Conservation (phyloP, 2,329 filamentous ascomycete genomes). For the Claviceps arundinis region DNA sequence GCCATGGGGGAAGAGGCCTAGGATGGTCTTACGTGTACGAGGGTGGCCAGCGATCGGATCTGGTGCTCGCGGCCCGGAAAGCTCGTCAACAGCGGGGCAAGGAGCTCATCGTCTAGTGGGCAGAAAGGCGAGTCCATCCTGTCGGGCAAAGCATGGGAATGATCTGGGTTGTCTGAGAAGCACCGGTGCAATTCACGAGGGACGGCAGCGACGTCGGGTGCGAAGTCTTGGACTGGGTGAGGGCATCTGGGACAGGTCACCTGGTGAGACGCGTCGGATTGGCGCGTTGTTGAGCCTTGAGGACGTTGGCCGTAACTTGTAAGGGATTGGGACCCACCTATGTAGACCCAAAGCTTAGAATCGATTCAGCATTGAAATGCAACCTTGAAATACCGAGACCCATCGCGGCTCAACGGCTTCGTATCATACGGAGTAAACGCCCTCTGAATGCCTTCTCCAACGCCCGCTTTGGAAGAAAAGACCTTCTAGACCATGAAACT, state of each 20-base stretch:
- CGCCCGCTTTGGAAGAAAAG: no score
- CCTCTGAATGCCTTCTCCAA: no score
- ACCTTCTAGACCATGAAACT: no score
- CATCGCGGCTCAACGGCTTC: no score
- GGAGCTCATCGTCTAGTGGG: slow-evolving; percentile 37
- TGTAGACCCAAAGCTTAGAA: no score
- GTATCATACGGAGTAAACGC: background rate
- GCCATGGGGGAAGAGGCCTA: background rate
- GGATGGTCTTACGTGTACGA: slow-evolving; percentile 33
- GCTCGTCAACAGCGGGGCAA: slow-evolving; percentile 29
- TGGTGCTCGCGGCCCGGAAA: slow-evolving; percentile 48
- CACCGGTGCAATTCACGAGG: background rate
- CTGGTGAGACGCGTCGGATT: background rate
- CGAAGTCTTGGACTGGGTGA: background rate
- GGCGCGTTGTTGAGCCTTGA: background rate
- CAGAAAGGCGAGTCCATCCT: slow-evolving; percentile 30
- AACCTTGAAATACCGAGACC: no score
- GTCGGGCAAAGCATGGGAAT: background rate
- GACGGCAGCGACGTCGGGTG: background rate
- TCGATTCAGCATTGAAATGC: no score
- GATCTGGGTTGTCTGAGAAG: background rate
- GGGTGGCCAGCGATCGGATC: slow-evolving; percentile 42
- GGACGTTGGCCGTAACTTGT: no score
- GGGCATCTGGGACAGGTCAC: background rate
- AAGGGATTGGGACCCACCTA: background rate